Percentiles rank a stretch among this genome's conserved stretches.
phyloP scores from a whole-genome alignment of 192 early-diverging fungal genomes.

The Coemansia sp. region DNA sequence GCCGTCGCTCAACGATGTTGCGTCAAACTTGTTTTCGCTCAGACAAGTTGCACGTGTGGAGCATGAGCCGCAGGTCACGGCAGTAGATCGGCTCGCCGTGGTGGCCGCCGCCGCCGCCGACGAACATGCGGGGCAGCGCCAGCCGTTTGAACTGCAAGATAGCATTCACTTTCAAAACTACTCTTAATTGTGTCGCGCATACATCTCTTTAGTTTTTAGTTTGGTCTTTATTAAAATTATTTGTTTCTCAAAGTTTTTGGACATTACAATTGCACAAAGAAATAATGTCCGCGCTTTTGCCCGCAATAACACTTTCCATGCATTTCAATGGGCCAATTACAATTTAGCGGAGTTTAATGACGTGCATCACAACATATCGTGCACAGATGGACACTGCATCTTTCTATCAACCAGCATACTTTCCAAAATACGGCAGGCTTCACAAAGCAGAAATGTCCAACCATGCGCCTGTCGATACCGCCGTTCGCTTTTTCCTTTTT shows the following conservation, averaged over 20 bases:
- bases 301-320: no score
- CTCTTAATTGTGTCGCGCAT: constrained; percentile 2
- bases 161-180: constrained; percentile 39
- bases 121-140: constrained; percentile 7
- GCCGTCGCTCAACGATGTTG: constrained; percentile 47
- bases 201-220: no score
- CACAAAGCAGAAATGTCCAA: neutral
- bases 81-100: constrained; percentile 11
- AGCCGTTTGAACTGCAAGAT: constrained; percentile 20
- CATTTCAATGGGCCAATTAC: no score
- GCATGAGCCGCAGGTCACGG: neutral
- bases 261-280: no score
- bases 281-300: no score
- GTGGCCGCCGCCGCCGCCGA: constrained; percentile 19
- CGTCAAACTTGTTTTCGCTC: constrained; percentile 44
- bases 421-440: no score
- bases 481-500: neutral
- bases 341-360: no score
- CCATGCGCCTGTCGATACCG: neutral
- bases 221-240: no score
- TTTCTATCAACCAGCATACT: no score
- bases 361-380: no score
- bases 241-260: no score
- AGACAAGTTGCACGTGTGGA: constrained; percentile 12
- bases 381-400: no score